Evolutionary conservation across 2,329 filamentous ascomycete species (phyloP), one percentile per base, ranked within the genome.

Genomic region (Cadophora malorum): DNA sequence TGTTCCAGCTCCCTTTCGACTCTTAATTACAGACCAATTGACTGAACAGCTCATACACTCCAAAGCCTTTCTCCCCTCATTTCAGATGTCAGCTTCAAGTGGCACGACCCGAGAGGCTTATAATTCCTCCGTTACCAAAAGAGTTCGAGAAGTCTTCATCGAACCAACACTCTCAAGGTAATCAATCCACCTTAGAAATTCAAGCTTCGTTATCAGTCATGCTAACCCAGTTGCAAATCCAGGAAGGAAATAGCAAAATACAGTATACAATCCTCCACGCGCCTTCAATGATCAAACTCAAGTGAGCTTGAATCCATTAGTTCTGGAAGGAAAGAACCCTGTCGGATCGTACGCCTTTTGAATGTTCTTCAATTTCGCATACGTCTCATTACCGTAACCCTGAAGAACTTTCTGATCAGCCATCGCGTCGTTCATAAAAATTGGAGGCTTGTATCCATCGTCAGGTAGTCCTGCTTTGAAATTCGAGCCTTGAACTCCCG

Each of bases 391-490:
- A 3, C 69, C 73, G 67, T 74, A 74, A 55, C 78, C 63, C 59
- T 75, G 9, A 70, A 73, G 53, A 0, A 71, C 70, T 10, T 63
- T 38, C 38, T 75, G 73, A 66, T 80, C 77, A 23, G 69, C 72
- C 70, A 74, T 76, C 0, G 78, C 78, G 70, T 80, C 78, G 52
- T 80, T 80, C 75, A 80, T 77, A 49, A 79, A 77, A 1, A 74
- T 67, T 10, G 76, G 75, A 0, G 61, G 59, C 21, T 75, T 69
- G 66, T 78, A 79, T 2, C 67, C 16, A 70, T 72, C 45, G 66
- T 66, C 21, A 58, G 64, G 12, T 33, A 60, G n/a, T 50, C 65
- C 68, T 19, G 66, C 63, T 60, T 59, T 67, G 59, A 69, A 77
- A 50, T 71, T 71, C 9, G 64, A 75, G 67, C 64, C 77, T 72